Evolutionary conservation across 2,329 filamentous ascomycete species (phyloP), one percentile per base, ranked within the genome.

Genomic region (Anthostomella pinea): DNA sequence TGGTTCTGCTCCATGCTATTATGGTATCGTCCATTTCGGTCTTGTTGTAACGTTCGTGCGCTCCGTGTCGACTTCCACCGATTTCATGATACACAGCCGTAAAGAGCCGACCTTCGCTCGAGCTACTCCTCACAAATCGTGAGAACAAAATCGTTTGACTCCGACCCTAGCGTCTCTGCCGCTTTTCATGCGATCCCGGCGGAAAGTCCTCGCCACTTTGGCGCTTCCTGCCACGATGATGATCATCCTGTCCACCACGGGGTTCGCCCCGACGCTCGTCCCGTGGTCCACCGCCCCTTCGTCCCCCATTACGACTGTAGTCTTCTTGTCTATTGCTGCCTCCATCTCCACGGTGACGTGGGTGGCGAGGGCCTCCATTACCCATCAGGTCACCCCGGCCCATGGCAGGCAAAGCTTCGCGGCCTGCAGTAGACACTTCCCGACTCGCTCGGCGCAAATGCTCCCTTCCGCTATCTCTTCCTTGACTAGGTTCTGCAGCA

Each of bases 121-220:
- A 30, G 33, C 31, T 21, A 21, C 20, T 38, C 18, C 13, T 45
- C 39, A 41, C 43, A 38, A 22, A 18, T 9, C 13, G 16, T 20
- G 39, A 35, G 41, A 48, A 27, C 8, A 39, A 30, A 37, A 46
- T 25, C 27, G n/a, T 34, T 15, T 16, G 35, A 45, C 33, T 33
- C 34, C 43, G 39, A 20, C 22, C 9, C 49, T 59, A 58, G 55
- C 66, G 75, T 57, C 75, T 68, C 45, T 63, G 67, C 56, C 75
- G 66, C 65, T 79, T 79, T 43, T 79, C 74, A 39, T 35, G 41
- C 22, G 56, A 50, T 28, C 52, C 50, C 29, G 41, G 38, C 31
- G 38, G 49, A 38, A 67, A 67, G 33, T 75, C 74, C 41, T 76
- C 73, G 46, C n/a, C n/a, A n/a, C 71, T 75, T 49, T 64, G 63